phyloP scores from a whole-genome alignment of 352 stramenopile species.

The Pythium utonaiense region DNA sequence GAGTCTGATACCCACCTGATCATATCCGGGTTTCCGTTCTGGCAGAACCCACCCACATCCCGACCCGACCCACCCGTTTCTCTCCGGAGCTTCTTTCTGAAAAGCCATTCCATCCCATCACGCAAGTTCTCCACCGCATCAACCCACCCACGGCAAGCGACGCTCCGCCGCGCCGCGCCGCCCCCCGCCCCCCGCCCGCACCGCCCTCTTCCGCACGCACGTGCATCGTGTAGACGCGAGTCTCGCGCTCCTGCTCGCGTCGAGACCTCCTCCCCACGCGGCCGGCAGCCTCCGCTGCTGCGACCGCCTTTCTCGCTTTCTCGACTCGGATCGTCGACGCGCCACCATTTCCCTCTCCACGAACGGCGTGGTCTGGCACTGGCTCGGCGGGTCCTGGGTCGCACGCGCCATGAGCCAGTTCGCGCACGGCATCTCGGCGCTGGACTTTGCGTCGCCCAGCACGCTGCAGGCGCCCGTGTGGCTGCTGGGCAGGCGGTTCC shows the following conservation, averaged over 20 bases:
- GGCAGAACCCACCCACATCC: too few relatives aligned
- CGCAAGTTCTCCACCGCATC: background rate
- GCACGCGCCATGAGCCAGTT: constrained; percentile 74
- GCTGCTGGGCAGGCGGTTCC: constrained; percentile 32
- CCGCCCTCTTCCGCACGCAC: background rate
- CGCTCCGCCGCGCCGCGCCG: background rate
- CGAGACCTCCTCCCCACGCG: background rate
- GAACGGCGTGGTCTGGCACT: constrained; percentile 24
- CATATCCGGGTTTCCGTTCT: too few relatives aligned
- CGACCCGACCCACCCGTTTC: constrained; percentile 4
- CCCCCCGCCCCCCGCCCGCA: too few relatives aligned
- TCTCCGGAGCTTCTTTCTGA: background rate
- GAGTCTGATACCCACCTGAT: too few relatives aligned
- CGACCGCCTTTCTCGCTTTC: too few relatives aligned
- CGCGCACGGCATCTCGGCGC: constrained; percentile 72
- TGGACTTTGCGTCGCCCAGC: constrained; percentile 44
- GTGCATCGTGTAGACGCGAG: background rate
- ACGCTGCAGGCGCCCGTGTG: constrained; percentile 41
- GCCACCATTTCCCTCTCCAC: constrained; percentile 11
- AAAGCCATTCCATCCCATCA: constrained; percentile 2
- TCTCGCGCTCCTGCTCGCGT: background rate
- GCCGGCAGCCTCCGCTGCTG: background rate
- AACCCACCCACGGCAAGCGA: background rate
- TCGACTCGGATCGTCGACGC: too few relatives aligned
- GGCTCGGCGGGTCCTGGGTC: constrained; percentile 37